Base-by-base conservation (phyloP, 805 yeast genomes). In the Metschnikowia dekortorum region DNA sequence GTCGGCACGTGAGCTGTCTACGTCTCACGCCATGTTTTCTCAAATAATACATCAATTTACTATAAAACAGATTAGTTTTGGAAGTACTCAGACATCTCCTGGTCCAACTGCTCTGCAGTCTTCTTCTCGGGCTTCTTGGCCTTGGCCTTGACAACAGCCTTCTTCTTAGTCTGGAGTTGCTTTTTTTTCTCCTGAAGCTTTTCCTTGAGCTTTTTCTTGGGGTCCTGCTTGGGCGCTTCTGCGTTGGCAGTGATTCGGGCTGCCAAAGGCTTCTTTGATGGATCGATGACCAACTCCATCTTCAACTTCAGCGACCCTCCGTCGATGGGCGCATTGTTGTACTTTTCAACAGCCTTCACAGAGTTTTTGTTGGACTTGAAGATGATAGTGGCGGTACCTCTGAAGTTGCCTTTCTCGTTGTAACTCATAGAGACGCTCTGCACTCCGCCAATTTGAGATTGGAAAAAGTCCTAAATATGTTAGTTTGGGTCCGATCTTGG, bases 11-110 rank as follows among this genome's bases (percentile, higher is more conserved):
- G 38, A 42, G 38, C n/a, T 14, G 22, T 22, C 10, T 33, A 33
- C 22, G 16, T 6, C 31, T 39, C 45, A 41, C 26, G 16, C 30
- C 35, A 18, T 41, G 16, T 35, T 14, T 16, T 35, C 14, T 29
- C 36, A 11, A 28, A 35, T 36, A 44, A 44, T 36, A 44, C 40
- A 44, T 44, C 26, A 33, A 18, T 28, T 33, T 36, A 30, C 45
- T 41, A 41, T 31, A 7, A 6, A 32, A 28, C 30, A 30, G 38
- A 33, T 47, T 52, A 58, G 57, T 58, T 75, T 55, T 82, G 83
- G 61, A 92, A 91, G 75, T 92, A 92, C 67, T 91, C 98, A 55
- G 90, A 87, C 99, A 94, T 92, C 75, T 92, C 98, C 67, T 91
- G 96, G 73, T 94, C 99, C 66, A 92, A 82, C 73, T 94, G 92